phyloP scores from a whole-genome alignment of 345 rosid species.

The Citrus sinensis region DNA sequence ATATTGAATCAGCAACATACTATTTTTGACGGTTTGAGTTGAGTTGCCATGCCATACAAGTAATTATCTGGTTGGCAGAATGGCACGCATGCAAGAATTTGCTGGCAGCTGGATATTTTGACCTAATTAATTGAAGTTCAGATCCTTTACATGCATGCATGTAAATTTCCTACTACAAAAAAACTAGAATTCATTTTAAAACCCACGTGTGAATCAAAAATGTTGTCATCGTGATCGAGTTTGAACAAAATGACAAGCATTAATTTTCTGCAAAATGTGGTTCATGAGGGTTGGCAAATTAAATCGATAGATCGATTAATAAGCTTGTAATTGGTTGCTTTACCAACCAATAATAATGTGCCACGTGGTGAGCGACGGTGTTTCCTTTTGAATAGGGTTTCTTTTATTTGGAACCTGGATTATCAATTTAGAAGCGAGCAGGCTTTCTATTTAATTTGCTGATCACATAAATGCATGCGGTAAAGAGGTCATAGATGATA shows the following conservation, averaged over 20 bases:
- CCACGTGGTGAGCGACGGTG: neutral
- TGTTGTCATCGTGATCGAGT: neutral
- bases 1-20: too few species aligned
- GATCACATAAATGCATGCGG: constrained; percentile 1
- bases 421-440: neutral
- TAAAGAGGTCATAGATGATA: neutral
- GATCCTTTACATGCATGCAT: constrained; percentile 1
- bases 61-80: neutral
- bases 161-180: neutral
- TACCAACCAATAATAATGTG: neutral
- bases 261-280: neutral
- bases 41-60: neutral
- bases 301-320: neutral
- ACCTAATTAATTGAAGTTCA: constrained; percentile 2
- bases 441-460: neutral
- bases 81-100: neutral
- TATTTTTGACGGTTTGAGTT: neutral
- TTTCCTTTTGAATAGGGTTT: neutral
- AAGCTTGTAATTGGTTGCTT: too few species aligned
- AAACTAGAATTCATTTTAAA: too few species aligned
- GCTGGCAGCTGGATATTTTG: neutral
- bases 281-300: neutral
- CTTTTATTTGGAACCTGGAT: neutral
- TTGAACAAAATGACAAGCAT: neutral
- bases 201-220: neutral